Evolutionary conservation across 495 filamentous ascomycete species (phyloP), one percentile per base, ranked within the genome.

Genomic region (Penicillium flavigenum): DNA sequence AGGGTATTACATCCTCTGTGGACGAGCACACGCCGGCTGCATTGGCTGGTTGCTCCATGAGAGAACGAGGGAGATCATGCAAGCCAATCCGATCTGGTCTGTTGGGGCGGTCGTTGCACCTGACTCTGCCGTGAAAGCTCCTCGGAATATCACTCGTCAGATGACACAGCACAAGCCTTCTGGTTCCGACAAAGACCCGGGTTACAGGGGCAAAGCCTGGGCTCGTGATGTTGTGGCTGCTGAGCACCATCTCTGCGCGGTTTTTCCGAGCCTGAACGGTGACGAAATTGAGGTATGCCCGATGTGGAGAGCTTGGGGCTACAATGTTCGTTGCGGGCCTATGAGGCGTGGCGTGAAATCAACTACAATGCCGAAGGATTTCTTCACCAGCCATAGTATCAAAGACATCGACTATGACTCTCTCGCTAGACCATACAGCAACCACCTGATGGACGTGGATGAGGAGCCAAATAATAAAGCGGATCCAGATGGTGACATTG

Each of bases 1-100:
- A 19, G 64, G 61, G 0, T 67, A 67, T 19, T 67, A 67, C 42
- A 57, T 67, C 17, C 64, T 67, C 29, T 59, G 52, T 26, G 64
- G 64, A 9, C 56, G 64, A 1, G 29, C 45, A 3, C 53, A 64
- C 26, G 64, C 62, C 1, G 4, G 10, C 5, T 59, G 47, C 17
- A 51, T 57, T 20, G 55, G 55, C 34, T 57, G 55, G 55, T 24
- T 43, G 7, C 26, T 57, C 11, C 17, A 43, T 4, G 55, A 50
- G n/a, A 22, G 22, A 11, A 44, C 6, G 1, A 22, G 5, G 9
- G 19, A 17, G 3, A 29, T 32, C 19, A 51, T 31, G 29, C 44
- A 39, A 17, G 3, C 3, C 0, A 48, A 43, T 8, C 61, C 64
- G 0, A 50, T 49, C 8, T 66, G 61, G 61, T 59, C 61, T 5